A percentile compares a stretch with the other conserved stretches of the same genome.
These are phyloP conservation scores for Vitis hybrid DNA, from an alignment of 177 flowering plant species.

Conservation along the genomic window DNA sequence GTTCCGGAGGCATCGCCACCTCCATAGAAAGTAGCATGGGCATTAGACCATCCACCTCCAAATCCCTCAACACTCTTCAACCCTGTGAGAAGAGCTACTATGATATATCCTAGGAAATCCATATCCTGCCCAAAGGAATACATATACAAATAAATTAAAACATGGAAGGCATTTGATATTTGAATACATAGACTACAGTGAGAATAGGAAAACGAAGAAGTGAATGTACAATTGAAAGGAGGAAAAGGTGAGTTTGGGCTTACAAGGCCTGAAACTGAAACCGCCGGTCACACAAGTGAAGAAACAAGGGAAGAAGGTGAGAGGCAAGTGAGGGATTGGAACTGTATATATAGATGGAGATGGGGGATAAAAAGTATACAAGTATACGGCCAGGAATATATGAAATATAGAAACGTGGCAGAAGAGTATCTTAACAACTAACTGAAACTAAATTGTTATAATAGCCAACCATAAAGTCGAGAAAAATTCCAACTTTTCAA, in stretches of 20 bases:
- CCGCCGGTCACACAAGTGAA: background rate
- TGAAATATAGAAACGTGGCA: background rate
- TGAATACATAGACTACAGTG: too few species aligned
- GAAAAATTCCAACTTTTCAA: background rate
- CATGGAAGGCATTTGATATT: too few species aligned
- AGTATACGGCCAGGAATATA: background rate
- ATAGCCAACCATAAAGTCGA: background rate
- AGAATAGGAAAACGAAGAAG: too few species aligned
- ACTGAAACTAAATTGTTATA: slow-evolving; percentile 1
- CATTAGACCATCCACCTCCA: slow-evolving; percentile 12
- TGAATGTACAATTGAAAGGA: too few species aligned
- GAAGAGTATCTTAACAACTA: background rate
- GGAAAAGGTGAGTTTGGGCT: too few species aligned
- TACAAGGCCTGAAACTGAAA: too few species aligned
- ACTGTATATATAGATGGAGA: background rate
- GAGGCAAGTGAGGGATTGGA: background rate
- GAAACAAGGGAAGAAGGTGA: background rate
- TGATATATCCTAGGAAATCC: slow-evolving; percentile 4
- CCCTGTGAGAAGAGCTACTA: background rate
- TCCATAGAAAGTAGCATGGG: slow-evolving; percentile 26
- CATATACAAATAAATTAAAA: too few species aligned
- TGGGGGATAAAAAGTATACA: too few species aligned
- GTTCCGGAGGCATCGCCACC: slow-evolving; percentile 29
- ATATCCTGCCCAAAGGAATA: background rate
- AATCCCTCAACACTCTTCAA: background rate